A percentile compares a stretch with the other conserved stretches of the same genome.
Evolutionary conservation across 805 yeast species (phyloP).

Genomic region (Hanseniaspora mollemarum): DNA sequence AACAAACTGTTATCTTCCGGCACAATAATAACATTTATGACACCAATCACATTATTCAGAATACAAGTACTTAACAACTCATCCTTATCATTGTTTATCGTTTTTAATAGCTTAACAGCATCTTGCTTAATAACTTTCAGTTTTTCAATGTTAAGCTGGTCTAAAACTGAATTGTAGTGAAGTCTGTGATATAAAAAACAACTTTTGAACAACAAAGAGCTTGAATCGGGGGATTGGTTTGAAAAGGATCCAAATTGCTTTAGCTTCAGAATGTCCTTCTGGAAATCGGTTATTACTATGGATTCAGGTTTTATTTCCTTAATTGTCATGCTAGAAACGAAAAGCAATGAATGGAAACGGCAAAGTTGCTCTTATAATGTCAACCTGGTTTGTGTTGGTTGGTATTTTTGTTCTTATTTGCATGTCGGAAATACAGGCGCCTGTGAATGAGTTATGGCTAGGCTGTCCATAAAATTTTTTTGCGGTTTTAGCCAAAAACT

Average conservation of each 20-base stretch:
- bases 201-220: neutral
- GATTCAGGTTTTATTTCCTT: neutral
- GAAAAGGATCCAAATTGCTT: constrained; percentile 10
- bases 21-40: neutral
- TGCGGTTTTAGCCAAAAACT: too few relatives aligned
- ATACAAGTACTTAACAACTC: neutral
- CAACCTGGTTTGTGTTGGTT: neutral
- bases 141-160: neutral
- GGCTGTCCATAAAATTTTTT: too few relatives aligned
- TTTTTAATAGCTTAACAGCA: neutral
- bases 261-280: neutral
- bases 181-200: constrained; percentile 9
- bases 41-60: neutral
- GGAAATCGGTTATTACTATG: neutral
- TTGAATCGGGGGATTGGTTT: neutral
- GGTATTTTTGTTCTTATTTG: too few relatives aligned
- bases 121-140: constrained; percentile 9
- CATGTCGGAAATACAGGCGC: too few relatives aligned
- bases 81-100: neutral
- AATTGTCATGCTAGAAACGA: neutral
- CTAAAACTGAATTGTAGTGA: constrained; percentile 3
- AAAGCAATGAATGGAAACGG: neutral
- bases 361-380: neutral
- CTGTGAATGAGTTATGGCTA: too few relatives aligned
- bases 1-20: neutral